Percentiles rank a stretch among this genome's conserved stretches.
Conservation (phyloP, 1,284 basidiomycete genomes). For the Kwoniella shivajii region DNA sequence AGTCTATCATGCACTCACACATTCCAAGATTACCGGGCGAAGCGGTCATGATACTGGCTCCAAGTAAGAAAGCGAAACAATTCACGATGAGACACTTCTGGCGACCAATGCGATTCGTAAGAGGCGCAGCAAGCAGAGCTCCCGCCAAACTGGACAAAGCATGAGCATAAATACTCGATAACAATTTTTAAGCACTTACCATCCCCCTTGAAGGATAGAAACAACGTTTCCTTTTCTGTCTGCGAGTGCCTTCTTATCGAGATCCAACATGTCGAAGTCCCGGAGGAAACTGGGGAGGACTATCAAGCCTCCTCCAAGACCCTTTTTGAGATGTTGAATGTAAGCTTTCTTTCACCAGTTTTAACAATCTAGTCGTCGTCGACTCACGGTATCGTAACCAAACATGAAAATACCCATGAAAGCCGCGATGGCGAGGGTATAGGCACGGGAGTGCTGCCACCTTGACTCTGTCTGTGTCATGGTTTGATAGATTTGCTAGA, state of each 20-base stretch:
- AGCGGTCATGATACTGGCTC: neutral
- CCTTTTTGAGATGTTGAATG: too few relatives aligned
- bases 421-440: constrained; percentile 66
- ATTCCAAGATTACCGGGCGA: neutral
- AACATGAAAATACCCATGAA: constrained; percentile 79
- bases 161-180: constrained; percentile 39
- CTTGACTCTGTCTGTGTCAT: too few relatives aligned
- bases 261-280: constrained; percentile 65
- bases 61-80: neutral
- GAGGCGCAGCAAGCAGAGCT: neutral
- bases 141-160: constrained; percentile 39
- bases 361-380: too few relatives aligned
- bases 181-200: constrained; percentile 55
- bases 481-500: too few relatives aligned
- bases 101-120: neutral
- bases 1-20: neutral
- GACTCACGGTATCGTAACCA: constrained; percentile 62
- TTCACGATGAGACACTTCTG: neutral
- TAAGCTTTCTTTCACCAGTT: too few relatives aligned
- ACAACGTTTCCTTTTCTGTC: constrained; percentile 60
- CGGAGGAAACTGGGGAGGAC: constrained; percentile 63
- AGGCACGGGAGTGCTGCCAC: constrained; percentile 30
- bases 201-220: constrained; percentile 72
- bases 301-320: constrained; percentile 55
- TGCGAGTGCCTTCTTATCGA: constrained; percentile 24